phyloP scores from a whole-genome alignment of 345 rosid genomes.

The Euclidium syriacum region DNA sequence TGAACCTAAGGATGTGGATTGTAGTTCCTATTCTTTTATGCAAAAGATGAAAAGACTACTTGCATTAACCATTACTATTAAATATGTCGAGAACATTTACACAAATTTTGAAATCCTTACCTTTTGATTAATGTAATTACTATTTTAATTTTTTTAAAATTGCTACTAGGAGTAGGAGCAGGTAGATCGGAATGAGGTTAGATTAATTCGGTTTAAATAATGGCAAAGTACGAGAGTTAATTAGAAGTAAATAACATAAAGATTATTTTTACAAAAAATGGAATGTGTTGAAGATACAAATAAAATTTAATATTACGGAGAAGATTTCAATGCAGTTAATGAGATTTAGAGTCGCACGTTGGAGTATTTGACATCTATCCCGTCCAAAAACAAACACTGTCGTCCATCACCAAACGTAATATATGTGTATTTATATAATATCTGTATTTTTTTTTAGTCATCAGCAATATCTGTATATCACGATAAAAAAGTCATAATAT shows the following conservation, averaged over 20 bases:
- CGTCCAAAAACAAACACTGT: constrained; percentile 21
- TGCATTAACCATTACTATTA: neutral
- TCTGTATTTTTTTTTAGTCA: too few relatives aligned
- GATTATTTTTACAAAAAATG: neutral
- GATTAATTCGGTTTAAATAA: neutral
- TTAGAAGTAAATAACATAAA: neutral
- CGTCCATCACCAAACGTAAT: constrained; percentile 24
- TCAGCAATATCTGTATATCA: too few relatives aligned
- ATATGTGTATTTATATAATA: too few relatives aligned
- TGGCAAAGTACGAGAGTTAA: constrained; percentile 3
- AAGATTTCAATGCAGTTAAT: constrained; percentile 12
- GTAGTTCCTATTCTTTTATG: neutral
- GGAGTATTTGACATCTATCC: constrained; percentile 22
- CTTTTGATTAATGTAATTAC: neutral
- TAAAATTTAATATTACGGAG: neutral
- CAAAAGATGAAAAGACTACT: neutral
- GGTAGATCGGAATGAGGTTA: constrained; percentile 9
- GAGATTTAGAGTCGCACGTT: constrained; percentile 17
- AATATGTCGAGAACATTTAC: neutral
- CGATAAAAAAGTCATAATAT: too few relatives aligned
- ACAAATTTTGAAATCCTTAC: neutral
- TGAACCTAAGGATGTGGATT: neutral
- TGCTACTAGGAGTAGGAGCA: constrained; percentile 1
- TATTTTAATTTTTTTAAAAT: neutral
- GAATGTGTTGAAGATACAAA: neutral